Evolutionary conservation across 202 grass and related monocot genomes (phyloP).

Genomic region (Panicum hallii): DNA sequence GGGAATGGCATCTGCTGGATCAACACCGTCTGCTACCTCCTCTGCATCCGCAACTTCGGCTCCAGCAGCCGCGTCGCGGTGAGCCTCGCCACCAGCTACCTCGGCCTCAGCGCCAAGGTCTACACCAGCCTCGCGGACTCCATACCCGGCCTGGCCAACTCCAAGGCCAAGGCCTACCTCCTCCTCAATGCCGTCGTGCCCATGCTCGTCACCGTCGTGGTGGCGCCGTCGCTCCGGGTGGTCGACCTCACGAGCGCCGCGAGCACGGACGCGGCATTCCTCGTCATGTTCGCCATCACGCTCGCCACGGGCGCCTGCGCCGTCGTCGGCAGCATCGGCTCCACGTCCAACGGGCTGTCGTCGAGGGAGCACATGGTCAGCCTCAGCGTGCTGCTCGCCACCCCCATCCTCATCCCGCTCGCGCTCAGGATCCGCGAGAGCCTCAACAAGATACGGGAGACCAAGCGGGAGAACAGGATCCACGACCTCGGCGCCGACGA

Average conservation of each 20-base stretch:
- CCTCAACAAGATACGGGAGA: conserved; percentile 53
- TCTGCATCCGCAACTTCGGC: conserved; percentile 92
- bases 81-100: conserved; percentile 86
- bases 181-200: conserved; percentile 88
- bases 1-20: conserved; percentile 99
- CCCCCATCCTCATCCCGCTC: conserved; percentile 66
- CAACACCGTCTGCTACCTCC: conserved; percentile 94
- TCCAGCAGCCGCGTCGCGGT: conserved; percentile 75
- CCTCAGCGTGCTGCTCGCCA: conserved; percentile 66
- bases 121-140: conserved; percentile 69
- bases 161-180: conserved; percentile 73
- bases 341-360: conserved; percentile 54
- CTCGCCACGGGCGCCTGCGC: conserved; percentile 83
- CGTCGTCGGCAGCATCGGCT: conserved; percentile 76
- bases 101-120: conserved; percentile 96
- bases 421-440: conserved; percentile 66
- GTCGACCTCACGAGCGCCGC: conserved; percentile 40
- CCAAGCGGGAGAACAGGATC: conserved; percentile 80
- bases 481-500: conserved; percentile 65
- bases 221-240: conserved; percentile 67
- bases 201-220: conserved; percentile 67
- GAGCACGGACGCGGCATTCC: conserved; percentile 55
- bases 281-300: conserved; percentile 88
- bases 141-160: conserved; percentile 31
- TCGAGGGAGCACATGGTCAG: conserved; percentile 73